Evolutionary conservation across 352 stramenopile species (phyloP).

Genomic region (Globisporangium spinosum): DNA sequence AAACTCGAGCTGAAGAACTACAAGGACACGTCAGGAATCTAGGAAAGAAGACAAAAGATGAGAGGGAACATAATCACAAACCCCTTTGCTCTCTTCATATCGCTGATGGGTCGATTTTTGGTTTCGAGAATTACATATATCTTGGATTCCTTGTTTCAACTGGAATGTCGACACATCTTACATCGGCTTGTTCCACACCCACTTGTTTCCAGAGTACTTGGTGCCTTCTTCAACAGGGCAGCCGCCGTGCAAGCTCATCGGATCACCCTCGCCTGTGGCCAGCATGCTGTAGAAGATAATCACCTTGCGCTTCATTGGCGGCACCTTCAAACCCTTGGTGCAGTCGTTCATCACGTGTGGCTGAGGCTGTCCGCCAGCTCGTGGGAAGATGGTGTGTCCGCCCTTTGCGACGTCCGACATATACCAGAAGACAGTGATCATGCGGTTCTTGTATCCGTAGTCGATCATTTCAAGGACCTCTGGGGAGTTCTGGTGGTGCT

Average conservation of each 20-base stretch:
- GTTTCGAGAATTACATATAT: not conserved
- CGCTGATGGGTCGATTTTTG: not conserved
- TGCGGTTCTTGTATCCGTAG: conserved; percentile 75
- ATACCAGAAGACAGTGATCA: conserved; percentile 87
- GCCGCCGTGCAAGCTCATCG: conserved; percentile 62
- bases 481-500: conserved; percentile 40
- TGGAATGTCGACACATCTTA: not conserved
- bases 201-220: conserved; percentile 83
- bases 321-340: conserved; percentile 54
- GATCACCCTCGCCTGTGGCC: conserved; percentile 53
- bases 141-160: not conserved
- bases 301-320: conserved; percentile 71
- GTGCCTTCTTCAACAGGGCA: conserved; percentile 68
- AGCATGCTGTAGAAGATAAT: conserved; percentile 83
- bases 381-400: conserved; percentile 72
- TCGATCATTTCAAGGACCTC: conserved; percentile 49
- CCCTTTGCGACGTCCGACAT: conserved; percentile 76
- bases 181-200: conserved; percentile 78
- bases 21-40: conserved; percentile 14
- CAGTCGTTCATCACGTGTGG: conserved; percentile 56
- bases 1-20: conserved; percentile 49
- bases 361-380: conserved; percentile 39
- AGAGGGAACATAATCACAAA: not conserved
- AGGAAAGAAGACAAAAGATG: not conserved
- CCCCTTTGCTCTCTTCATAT: not conserved